A percentile compares a stretch with the other conserved stretches of the same genome.
Evolutionary conservation across 768 basidiomycete species (phyloP).

Genomic region (Suillus ampliporus): DNA sequence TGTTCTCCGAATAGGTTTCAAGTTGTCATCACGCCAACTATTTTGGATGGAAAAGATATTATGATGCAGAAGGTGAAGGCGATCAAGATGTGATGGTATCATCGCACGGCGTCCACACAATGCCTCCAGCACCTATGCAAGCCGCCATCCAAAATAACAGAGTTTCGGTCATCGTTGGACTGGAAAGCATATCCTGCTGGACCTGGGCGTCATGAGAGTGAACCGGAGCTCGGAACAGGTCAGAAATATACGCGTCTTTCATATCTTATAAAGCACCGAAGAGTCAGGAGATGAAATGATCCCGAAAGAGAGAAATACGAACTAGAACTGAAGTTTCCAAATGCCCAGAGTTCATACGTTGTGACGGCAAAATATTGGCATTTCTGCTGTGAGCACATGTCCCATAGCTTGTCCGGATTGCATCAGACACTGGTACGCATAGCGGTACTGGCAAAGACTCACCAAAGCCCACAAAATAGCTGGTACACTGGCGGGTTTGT

Average conservation of each 20-base stretch:
- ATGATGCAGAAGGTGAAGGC: no score
- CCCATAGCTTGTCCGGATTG: conserved; percentile 4
- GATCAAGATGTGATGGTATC: not conserved
- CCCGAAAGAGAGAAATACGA: not conserved
- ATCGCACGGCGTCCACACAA: not conserved
- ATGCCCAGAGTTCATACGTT: conserved; percentile 11
- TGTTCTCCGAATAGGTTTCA: not conserved
- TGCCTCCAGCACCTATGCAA: conserved; percentile 3
- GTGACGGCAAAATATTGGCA: conserved; percentile 12
- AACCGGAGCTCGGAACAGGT: conserved; percentile 8
- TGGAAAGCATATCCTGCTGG: not conserved
- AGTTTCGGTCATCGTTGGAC: conserved; percentile 3
- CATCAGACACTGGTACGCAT: not conserved
- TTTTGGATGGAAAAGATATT: not conserved
- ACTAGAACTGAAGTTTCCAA: conserved; percentile 13
- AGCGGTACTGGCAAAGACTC: not conserved
- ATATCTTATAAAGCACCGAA: not conserved
- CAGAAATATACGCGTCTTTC: not conserved
- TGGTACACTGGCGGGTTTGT: not conserved
- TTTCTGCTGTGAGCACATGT: conserved; percentile 8
- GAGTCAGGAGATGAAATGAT: not conserved
- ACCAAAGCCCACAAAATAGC: conserved; percentile 11
- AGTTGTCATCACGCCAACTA: not conserved
- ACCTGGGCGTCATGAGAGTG: not conserved
- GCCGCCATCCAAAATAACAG: conserved; percentile 15